phyloP scores from a whole-genome alignment of 768 basidiomycete genomes.

The Naematelia aurantialba region DNA sequence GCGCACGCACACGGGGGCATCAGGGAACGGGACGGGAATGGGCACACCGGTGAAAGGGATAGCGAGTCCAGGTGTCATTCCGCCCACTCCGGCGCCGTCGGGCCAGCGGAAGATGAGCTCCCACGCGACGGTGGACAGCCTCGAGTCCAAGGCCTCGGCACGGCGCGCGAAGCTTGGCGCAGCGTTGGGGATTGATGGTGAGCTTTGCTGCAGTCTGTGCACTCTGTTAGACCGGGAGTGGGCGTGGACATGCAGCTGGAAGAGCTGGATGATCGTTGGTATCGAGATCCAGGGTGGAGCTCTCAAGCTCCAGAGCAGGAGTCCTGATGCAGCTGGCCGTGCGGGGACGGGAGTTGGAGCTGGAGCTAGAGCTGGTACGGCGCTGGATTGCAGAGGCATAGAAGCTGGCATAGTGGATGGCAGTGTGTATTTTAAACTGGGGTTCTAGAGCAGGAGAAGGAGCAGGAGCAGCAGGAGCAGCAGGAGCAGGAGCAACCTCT shows the following conservation, averaged over 20 bases:
- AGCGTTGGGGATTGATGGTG: constrained; percentile 24
- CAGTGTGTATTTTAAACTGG: no score
- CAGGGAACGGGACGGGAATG: not conserved
- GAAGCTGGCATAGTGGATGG: no score
- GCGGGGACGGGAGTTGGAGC: no score
- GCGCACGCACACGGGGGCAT: not conserved
- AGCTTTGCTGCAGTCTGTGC: no score
- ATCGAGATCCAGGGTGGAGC: no score
- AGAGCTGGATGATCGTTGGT: not conserved
- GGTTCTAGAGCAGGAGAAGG: no score
- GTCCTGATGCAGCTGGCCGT: not conserved
- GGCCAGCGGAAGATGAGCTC: constrained; percentile 4
- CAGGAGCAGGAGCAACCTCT: not conserved
- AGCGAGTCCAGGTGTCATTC: constrained; percentile 24
- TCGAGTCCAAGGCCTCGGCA: not conserved
- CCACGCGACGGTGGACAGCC: constrained; percentile 2
- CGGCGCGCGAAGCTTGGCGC: constrained; percentile 7
- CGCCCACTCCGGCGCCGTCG: constrained; percentile 24
- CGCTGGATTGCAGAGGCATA: no score
- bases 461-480: not conserved
- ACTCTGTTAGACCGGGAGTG: no score
- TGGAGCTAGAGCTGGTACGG: no score
- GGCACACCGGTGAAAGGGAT: constrained; percentile 2
- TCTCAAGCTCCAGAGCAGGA: not conserved
- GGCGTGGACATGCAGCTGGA: no score